A percentile compares a stretch with the other conserved stretches of the same genome.
phyloP scores from a whole-genome alignment of 2,329 filamentous ascomycete genomes.

The Alternaria gansuensis region DNA sequence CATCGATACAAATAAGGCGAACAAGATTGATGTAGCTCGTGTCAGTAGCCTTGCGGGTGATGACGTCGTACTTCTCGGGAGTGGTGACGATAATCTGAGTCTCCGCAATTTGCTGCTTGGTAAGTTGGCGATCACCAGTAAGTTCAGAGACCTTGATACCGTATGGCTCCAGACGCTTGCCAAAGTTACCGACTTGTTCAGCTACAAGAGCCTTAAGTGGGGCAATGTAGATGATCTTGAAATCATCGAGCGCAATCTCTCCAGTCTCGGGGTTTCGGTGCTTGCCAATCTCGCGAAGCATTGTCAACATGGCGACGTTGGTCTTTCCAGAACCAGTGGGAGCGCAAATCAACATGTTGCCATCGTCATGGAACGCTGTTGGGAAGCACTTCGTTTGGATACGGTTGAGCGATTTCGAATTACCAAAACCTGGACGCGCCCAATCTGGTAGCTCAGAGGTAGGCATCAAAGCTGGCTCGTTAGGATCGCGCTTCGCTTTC shows the following conservation, averaged over 20 bases:
- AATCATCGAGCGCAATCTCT: conserved; percentile 93
- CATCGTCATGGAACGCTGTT: conserved; percentile 89
- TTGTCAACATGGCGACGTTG: conserved; percentile 97
- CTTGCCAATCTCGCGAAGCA: conserved; percentile 95
- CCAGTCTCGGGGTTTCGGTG: conserved; percentile 87
- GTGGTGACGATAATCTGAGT: conserved; percentile 99
- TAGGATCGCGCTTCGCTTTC: conserved; percentile 82
- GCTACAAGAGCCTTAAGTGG: conserved; percentile 95
- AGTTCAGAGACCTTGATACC: conserved; percentile 94
- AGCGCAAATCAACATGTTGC: conserved; percentile 97
- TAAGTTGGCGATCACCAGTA: conserved; percentile 96
- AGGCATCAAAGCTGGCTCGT: conserved; percentile 78
- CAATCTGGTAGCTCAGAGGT: conserved; percentile 91
- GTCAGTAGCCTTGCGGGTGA: conserved; percentile 96
- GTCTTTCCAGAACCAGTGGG: conserved; percentile 98
- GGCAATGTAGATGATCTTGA: conserved; percentile 98
- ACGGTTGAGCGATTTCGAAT: conserved; percentile 86
- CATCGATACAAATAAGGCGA: conserved; percentile 93
- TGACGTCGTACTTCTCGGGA: conserved; percentile 99
- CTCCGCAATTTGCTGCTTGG: conserved; percentile 97
- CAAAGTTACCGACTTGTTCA: conserved; percentile 98
- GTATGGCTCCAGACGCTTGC: conserved; percentile 86
- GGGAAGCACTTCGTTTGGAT: conserved; percentile 95
- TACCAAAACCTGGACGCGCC: conserved; percentile 86
- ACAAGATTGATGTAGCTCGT: conserved; percentile 98